Base-by-base conservation (phyloP, 2,329 filamentous ascomycete species). In the Diaporthe vexans region DNA sequence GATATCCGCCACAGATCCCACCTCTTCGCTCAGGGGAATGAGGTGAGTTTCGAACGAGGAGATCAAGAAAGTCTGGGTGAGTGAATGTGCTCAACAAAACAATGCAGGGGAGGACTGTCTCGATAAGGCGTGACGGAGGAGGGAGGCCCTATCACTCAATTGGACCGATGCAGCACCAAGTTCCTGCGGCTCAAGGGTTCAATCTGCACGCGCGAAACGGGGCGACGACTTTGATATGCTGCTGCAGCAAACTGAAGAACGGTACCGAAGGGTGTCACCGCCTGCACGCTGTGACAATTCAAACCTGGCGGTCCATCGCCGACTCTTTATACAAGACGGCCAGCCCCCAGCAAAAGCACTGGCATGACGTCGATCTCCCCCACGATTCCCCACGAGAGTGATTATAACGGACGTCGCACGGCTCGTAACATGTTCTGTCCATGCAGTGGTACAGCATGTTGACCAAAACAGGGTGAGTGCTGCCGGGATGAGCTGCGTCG, bases 101-200 rank as follows among this genome's bases (percentile, higher is more conserved):
- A 1, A 52, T 52, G 63, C 63, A 67, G 63, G 63, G 46, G 61
- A 35, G 10, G 11, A 15, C 15, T 35, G 29, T 9, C 29, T 37
- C 61, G 33, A 67, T 48, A 67, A 65, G 21, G n/a, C 6, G 46
- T 35, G 21, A 67, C 48, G 43, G 29, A 52, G 46, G 46, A 67
- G 63, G 48, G 33, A 29, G 33, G 33, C 63, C 35, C n/a, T 54
- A 8, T 46, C 33, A 54, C 48, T 54, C 63, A 35, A 68, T 68
- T 68, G 48, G 33, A 54, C 48, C 48, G 8, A 40, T 40, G 48
- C 48, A 68, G 48, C 33, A 26, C 24, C 59, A 35, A 65, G 63
- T 40, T 54, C 35, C 63, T 51, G 63, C 33, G 63, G 63, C 63
- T 68, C 63, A 52, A 67, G 11, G 46, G 29, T 52, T 35, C 43